Evolutionary conservation across 2,329 filamentous ascomycete genomes (phyloP).

Genomic region (Fusarium drepaniforme): DNA sequence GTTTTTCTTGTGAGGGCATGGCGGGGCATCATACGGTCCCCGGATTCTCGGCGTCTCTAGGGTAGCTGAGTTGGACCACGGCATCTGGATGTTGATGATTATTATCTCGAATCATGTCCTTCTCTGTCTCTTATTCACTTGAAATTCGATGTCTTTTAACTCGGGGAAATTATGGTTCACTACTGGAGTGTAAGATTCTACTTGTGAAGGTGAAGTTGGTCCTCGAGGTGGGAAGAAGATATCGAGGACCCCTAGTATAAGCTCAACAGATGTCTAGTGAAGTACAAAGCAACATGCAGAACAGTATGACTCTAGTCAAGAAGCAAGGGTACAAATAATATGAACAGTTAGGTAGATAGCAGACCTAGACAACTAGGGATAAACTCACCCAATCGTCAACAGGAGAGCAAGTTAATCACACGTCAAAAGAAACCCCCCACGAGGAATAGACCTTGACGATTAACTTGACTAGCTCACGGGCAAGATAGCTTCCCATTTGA

Average conservation of each 20-base stretch:
- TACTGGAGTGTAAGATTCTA: not conserved
- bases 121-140: not conserved
- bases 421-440: no score
- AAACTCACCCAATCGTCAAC: not conserved
- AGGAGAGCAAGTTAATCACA: not conserved
- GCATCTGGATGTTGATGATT: not conserved
- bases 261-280: not conserved
- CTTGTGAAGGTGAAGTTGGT: not conserved
- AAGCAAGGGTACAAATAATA: not conserved
- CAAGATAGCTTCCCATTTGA: not conserved
- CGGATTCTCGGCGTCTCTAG: constrained; percentile 21
- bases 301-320: not conserved
- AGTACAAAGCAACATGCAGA: not conserved
- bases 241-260: not conserved
- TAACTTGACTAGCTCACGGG: not conserved
- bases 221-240: not conserved
- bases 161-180: no score
- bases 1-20: constrained; percentile 26
- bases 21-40: constrained; percentile 29
- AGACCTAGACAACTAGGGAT: not conserved
- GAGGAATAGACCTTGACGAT: not conserved
- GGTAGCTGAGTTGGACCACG: constrained; percentile 17
- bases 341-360: not conserved
- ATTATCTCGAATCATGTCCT: not conserved
- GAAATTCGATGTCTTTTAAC: no score